Evolutionary conservation across 1,284 basidiomycete genomes (phyloP).

Genomic region (Moesziomyces parantarcticus): DNA sequence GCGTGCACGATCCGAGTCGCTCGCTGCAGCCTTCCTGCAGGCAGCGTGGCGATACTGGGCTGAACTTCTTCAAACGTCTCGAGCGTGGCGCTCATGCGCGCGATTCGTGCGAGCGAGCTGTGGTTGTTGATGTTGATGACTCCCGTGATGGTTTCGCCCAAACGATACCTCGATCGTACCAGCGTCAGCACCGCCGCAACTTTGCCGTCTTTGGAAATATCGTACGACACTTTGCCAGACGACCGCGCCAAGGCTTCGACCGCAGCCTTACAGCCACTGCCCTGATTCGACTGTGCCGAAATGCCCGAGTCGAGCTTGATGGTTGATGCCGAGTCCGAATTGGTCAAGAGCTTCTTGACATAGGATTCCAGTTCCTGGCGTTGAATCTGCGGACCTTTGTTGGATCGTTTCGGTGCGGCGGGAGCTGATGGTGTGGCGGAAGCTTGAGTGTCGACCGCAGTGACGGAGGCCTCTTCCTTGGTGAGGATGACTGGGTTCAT

Average conservation of each 20-base stretch:
- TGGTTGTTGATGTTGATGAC: constrained; percentile 60
- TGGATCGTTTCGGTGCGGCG: background rate
- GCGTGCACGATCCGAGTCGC: constrained; percentile 57
- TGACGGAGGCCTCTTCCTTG: constrained; percentile 63
- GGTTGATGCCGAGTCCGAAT: constrained; percentile 1
- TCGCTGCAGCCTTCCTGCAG: constrained; percentile 41
- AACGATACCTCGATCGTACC: constrained; percentile 56
- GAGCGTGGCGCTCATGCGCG: constrained; percentile 55
- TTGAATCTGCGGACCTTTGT: constrained; percentile 9
- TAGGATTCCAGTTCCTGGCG: constrained; percentile 25
- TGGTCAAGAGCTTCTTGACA: constrained; percentile 20
- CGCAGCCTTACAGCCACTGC: constrained; percentile 79
- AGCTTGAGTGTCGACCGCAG: background rate
- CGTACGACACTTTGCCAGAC: constrained; percentile 75
- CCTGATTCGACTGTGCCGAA: background rate
- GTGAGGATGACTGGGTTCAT: constrained; percentile 69
- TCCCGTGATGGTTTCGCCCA: constrained; percentile 64
- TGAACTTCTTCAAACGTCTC: constrained; percentile 65
- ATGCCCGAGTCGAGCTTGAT: constrained; percentile 14
- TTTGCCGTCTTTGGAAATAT: constrained; percentile 65
- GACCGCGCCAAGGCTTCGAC: constrained; percentile 89
- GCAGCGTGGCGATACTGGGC: constrained; percentile 52
- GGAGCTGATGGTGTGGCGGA: too few species aligned
- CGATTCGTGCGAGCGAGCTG: constrained; percentile 50
- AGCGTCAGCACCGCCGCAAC: constrained; percentile 64